phyloP scores from a whole-genome alignment of 768 basidiomycete species.

The Xerocomellus dryophilus region DNA sequence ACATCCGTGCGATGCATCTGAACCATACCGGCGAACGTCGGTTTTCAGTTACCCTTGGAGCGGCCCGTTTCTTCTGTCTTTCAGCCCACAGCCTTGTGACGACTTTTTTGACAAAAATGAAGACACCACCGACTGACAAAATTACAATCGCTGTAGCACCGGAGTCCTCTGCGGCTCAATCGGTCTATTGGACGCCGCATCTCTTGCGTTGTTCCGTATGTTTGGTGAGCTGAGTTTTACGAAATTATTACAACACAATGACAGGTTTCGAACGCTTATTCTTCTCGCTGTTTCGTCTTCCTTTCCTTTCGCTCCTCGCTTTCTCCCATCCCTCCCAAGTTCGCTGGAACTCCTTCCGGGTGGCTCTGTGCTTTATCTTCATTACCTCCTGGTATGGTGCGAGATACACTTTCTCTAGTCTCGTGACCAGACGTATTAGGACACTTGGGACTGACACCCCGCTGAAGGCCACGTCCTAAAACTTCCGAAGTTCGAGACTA shows the following conservation, averaged over 20 bases:
- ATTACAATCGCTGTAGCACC: conserved; percentile 20
- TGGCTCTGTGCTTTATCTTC: background rate
- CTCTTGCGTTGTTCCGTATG: conserved; percentile 16
- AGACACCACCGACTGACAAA: conserved; percentile 5
- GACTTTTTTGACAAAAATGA: conserved; percentile 9
- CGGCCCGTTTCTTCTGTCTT: background rate
- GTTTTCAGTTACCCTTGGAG: background rate
- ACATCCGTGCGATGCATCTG: background rate
- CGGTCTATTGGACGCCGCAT: conserved; percentile 12
- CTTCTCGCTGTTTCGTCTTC: conserved; percentile 13
- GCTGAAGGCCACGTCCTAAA: too few relatives aligned
- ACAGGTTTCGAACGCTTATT: conserved; percentile 13
- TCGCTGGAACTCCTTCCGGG: background rate
- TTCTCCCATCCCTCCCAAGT: conserved; percentile 2
- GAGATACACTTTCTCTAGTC: background rate
- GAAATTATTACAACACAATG: conserved; percentile 31
- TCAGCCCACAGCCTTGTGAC: background rate
- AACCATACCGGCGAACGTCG: background rate
- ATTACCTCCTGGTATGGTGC: background rate
- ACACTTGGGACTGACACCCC: too few relatives aligned
- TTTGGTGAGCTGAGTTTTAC: conserved; percentile 29
- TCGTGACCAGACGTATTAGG: too few relatives aligned
- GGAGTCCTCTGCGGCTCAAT: conserved; percentile 9
- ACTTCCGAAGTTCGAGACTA: too few relatives aligned
- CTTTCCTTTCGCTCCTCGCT: background rate